Conservation (phyloP, 495 filamentous ascomycete species). For the Eremomyces bilateralis region DNA sequence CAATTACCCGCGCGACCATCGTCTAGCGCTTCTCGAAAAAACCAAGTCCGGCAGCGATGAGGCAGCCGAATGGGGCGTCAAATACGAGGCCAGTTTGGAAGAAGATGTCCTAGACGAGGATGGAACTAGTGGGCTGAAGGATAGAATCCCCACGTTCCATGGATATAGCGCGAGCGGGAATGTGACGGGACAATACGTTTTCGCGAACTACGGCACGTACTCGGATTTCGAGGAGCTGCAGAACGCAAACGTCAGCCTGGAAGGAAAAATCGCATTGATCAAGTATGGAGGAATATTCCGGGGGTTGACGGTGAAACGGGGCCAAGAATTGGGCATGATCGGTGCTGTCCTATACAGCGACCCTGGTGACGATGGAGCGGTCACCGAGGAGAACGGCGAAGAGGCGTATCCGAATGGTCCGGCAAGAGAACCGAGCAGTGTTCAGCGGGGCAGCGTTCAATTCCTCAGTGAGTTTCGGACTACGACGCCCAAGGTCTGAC, state of each 20-base stretch:
- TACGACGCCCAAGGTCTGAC: not conserved
- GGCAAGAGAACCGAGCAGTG: conserved; percentile 67
- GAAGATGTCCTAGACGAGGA: conserved; percentile 82
- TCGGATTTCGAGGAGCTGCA: conserved; percentile 67
- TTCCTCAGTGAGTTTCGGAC: conserved; percentile 39
- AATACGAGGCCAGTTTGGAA: conserved; percentile 59
- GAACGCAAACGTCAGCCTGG: conserved; percentile 48
- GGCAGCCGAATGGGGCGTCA: conserved; percentile 32
- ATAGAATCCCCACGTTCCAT: conserved; percentile 82
- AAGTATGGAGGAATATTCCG: conserved; percentile 79
- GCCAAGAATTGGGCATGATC: conserved; percentile 79
- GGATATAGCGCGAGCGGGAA: conserved; percentile 86
- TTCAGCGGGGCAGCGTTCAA: conserved; percentile 79
- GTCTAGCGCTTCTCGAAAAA: conserved; percentile 54
- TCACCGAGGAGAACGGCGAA: conserved; percentile 63
- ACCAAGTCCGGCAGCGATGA: conserved; percentile 9
- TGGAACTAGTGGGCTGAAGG: conserved; percentile 42
- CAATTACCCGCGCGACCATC: conserved; percentile 69
- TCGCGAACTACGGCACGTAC: conserved; percentile 75
- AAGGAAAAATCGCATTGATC: conserved; percentile 69
- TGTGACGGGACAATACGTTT: conserved; percentile 65
- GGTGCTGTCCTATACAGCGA: conserved; percentile 73
- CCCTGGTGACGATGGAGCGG: conserved; percentile 68
- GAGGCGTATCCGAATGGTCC: conserved; percentile 68
- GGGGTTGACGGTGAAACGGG: conserved; percentile 80